phyloP scores from a whole-genome alignment of 2,329 filamentous ascomycete species.

The Lasiodiplodia hormozganensis region DNA sequence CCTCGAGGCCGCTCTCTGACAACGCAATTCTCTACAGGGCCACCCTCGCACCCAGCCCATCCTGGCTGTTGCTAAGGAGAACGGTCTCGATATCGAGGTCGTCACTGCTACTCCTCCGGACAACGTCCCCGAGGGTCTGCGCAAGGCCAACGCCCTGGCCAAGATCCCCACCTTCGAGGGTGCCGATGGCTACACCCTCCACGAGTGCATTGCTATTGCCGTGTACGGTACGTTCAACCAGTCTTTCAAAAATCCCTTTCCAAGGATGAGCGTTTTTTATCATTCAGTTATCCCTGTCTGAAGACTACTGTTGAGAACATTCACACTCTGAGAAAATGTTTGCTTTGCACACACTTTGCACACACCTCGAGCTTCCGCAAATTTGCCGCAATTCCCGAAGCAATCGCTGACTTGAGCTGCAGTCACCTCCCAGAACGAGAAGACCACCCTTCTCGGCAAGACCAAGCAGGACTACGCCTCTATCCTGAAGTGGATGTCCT shows the following conservation, averaged over 20 bases:
- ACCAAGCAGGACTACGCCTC: slow-evolving; percentile 99
- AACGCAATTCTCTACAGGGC: slow-evolving; percentile 60
- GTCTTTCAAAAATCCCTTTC: slow-evolving; percentile 27
- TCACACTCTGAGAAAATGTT: slow-evolving; percentile 76
- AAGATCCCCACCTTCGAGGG: slow-evolving; percentile 94
- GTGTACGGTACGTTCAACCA: slow-evolving; percentile 83
- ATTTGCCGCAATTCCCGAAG: slow-evolving; percentile 31
- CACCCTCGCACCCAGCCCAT: slow-evolving; percentile 91
- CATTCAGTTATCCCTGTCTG: slow-evolving; percentile 96
- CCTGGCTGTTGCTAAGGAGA: slow-evolving; percentile 95
- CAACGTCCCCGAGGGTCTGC: slow-evolving; percentile 75
- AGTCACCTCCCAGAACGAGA: slow-evolving; percentile 99
- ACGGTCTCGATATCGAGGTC: slow-evolving; percentile 89
- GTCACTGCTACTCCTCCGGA: slow-evolving; percentile 73
- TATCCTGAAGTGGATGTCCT: slow-evolving; percentile 98
- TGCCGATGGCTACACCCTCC: slow-evolving; percentile 86
- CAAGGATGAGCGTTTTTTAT: slow-evolving; percentile 77
- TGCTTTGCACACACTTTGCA: slow-evolving; percentile 30
- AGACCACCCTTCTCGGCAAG: slow-evolving; percentile 98
- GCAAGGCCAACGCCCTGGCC: slow-evolving; percentile 83
- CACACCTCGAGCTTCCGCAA: slow-evolving; percentile 31
- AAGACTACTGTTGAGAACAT: slow-evolving; percentile 87
- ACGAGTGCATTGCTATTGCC: slow-evolving; percentile 91
- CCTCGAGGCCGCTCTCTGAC: slow-evolving; percentile 35
- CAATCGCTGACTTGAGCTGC: slow-evolving; percentile 36